Conservation (phyloP, 441 rosid genomes). For the Adansonia rubrostipa region DNA sequence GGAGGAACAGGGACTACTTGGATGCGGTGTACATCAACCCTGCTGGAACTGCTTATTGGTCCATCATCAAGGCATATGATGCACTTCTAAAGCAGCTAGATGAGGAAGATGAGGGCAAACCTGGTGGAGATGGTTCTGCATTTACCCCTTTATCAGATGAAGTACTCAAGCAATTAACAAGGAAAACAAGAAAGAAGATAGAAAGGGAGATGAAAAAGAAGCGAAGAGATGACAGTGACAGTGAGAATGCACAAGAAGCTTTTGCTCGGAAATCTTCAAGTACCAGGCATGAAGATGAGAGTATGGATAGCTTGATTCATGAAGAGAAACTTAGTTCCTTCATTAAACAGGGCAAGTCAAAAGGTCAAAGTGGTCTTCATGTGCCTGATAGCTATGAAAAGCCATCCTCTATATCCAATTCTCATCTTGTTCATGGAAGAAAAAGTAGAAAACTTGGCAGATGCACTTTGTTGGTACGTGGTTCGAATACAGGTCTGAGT, state of each 20-base stretch:
- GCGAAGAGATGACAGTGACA: conserved; percentile 54
- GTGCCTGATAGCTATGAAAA: conserved; percentile 42
- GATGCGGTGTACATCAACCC: conserved; percentile 96
- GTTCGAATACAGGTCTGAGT: conserved; percentile 60
- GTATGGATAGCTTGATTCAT: conserved; percentile 58
- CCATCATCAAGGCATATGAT: conserved; percentile 96
- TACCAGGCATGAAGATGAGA: conserved; percentile 57
- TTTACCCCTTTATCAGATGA: conserved; percentile 77
- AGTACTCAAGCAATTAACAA: conserved; percentile 76
- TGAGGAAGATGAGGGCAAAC: conserved; percentile 58
- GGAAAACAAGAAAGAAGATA: conserved; percentile 81
- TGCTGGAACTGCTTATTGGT: conserved; percentile 93
- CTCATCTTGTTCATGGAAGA: conserved; percentile 64
- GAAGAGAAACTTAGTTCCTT: conserved; percentile 78
- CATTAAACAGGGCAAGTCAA: conserved; percentile 52
- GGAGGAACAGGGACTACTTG: conserved; percentile 89
- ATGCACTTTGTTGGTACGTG: conserved; percentile 85
- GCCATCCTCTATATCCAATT: conserved; percentile 45
- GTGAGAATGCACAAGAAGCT: conserved; percentile 51
- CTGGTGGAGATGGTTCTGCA: conserved; percentile 50
- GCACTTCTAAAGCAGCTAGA: conserved; percentile 84
- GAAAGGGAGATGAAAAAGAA: conserved; percentile 75
- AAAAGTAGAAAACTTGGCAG: conserved; percentile 80
- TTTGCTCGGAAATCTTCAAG: conserved; percentile 45
- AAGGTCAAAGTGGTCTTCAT: conserved; percentile 45